Evolutionary conservation across 805 yeast genomes (phyloP), one percentile per base, ranked within the genome.

Genomic region (Ogataea salicorniae): DNA sequence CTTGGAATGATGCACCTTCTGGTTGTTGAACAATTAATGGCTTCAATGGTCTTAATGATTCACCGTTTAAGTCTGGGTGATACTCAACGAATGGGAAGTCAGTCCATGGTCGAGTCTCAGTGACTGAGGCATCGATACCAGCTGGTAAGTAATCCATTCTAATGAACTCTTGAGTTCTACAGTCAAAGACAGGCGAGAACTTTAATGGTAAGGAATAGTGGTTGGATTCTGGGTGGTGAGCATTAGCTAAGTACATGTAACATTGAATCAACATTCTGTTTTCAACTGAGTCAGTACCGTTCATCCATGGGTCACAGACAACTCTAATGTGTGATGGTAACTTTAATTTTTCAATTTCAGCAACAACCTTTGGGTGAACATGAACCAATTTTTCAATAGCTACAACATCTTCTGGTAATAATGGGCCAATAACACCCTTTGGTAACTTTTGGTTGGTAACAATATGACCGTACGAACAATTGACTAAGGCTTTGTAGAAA

Each of bases 251-350:
- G 68, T 87, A 87, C 81, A 84, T 81, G 72, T 81, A 83, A 64
- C 83, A 81, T 69, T 84, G 90, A 53, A 81, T 71, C 71, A 81
- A 70, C n/a, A 81, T 77, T 65, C 83, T 76, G 39, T 64, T 71
- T 60, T 82, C 87, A 50, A 74, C 68, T 42, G 77, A 69, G 56
- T 80, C 82, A 34, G 89, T 82, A 59, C 92, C 95, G 63, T 87
- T 85, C 76, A 85, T 87, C 95, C 95, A 87, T 45, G 91, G 88
- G 63, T 85, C 92, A 61, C 76, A 76, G 56, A 81, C 75, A 42
- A 83, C 82, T 34, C 63, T 57, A 53, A 62, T 69, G 63, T 76
- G 62, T 61, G 69, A 60, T 51, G 90, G 91, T 49, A 85, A 71
- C 54, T 80, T 74, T 66, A 84, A 72, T 63, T 84, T 83, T 49